These are phyloP conservation scores for Echites panduratus DNA, from an alignment of 257 asterid species.

Conservation along the genomic window DNA sequence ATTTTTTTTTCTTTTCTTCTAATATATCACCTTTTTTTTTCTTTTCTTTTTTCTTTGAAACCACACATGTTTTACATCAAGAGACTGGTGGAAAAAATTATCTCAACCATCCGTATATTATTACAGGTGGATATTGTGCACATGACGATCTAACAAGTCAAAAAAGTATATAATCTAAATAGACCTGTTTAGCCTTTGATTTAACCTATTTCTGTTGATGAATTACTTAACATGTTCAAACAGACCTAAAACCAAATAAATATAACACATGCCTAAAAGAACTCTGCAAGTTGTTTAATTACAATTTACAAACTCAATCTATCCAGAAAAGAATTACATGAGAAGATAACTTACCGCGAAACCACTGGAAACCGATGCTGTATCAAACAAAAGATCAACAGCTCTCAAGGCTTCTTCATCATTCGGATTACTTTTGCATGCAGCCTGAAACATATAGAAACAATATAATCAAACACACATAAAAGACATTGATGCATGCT, in stretches of 20 bases:
- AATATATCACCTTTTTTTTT: too few species aligned
- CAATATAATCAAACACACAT: neutral
- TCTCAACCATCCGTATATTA: neutral
- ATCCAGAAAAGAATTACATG: neutral
- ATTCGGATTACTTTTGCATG: slow-evolving; percentile 60
- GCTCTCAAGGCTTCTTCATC: slow-evolving; percentile 96
- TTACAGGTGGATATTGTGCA: neutral
- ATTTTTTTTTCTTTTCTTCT: too few species aligned
- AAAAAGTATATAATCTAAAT: neutral
- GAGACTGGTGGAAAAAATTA: neutral
- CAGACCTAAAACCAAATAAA: neutral
- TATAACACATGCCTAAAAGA: neutral
- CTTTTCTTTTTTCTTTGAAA: too few species aligned
- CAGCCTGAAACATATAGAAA: slow-evolving; percentile 47
- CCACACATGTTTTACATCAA: too few species aligned
- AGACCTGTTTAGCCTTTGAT: neutral
- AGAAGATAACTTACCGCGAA: slow-evolving; percentile 59
- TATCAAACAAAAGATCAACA: slow-evolving; percentile 77
- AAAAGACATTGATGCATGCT: neutral
- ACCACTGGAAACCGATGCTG: slow-evolving; percentile 92
- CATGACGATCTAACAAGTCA: neutral
- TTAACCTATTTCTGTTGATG: neutral
- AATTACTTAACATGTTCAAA: neutral
- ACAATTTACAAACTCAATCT: neutral
- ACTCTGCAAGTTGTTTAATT: neutral